Base-by-base conservation (phyloP, 2,329 filamentous ascomycete genomes). In the Clathrospora elynae region DNA sequence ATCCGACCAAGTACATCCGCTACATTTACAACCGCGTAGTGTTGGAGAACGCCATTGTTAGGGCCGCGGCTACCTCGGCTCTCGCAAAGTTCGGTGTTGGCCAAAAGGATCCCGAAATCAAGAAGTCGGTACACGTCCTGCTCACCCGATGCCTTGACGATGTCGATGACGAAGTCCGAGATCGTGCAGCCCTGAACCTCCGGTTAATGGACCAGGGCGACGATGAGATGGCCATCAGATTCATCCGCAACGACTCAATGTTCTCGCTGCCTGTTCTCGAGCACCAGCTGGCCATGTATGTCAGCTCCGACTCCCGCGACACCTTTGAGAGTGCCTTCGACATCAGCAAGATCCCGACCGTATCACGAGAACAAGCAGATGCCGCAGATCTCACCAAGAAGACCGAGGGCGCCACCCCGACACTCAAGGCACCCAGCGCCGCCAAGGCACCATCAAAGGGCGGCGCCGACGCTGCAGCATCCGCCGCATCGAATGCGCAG, bases 11-110 rank as follows among this genome's bases (percentile, higher is more conserved):
- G 79, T 99, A 96, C 71, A 96, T 99, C 60, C 88, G 93, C 44
- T 99, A 97, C 73, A 99, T 99, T 67, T 99, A 99, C 78, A 99
- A 99, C 76, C 84, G 93, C 46, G 92, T 99, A 14, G 93, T 99
- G 11, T 76, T 99, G 37, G 93, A 99, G 73, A 99, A 99, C 67
- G 90, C 93, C 26, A 90, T 96, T 51, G 91, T 99, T 13, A 83
- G 93, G 58, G 93, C 93, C 34, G 91, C 93, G 7, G 93, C 93
- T 37, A 95, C 97, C 16, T 97, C 93, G 16, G 93, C 93, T 2
- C 75, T 99, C 51, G 90, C 92, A 62, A 99, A 97, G 73, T 99
- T 99, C 66, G 93, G 93, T 61, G 92, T 97, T 45, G 91, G 66
- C 7, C 93, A 97, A 72, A 91, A 95, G 74, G 93, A 97, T 64